Conservation (phyloP, 257 asterid genomes). For the Jacaranda copaia region DNA sequence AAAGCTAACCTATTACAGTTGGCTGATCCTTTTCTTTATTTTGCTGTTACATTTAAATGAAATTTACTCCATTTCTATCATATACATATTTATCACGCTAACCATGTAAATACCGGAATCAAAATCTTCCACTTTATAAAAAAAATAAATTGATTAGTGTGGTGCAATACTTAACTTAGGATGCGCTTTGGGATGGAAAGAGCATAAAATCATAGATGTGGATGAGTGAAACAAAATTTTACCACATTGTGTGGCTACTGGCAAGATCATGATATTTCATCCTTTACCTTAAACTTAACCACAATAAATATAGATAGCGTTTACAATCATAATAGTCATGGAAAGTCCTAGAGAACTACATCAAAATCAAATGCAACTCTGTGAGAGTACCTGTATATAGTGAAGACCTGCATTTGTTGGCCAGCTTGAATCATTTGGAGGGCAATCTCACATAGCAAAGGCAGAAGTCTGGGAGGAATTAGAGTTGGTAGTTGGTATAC, state of each 20-base stretch:
- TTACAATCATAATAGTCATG: conserved; percentile 10
- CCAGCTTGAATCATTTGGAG: conserved; percentile 87
- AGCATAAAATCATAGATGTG: conserved; percentile 1
- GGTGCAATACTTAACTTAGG: neutral
- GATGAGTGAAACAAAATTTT: neutral
- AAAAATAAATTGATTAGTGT: neutral
- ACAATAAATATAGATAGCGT: neutral
- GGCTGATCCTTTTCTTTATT: neutral
- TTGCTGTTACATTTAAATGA: neutral
- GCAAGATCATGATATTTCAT: neutral
- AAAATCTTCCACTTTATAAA: conserved; percentile 1
- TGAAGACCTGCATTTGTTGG: conserved; percentile 72
- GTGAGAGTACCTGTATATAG: conserved; percentile 63
- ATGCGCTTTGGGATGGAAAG: neutral
- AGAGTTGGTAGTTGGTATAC: conserved; percentile 78
- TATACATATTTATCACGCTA: neutral
- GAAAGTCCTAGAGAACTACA: neutral
- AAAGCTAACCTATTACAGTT: neutral
- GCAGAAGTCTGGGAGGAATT: conserved; percentile 79
- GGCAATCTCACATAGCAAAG: conserved; percentile 73
- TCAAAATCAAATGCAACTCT: conserved; percentile 11
- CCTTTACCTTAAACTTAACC: conserved; percentile 5
- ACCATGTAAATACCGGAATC: neutral
- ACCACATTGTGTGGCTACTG: neutral
- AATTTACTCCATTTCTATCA: neutral